A percentile compares a stretch with the other conserved stretches of the same genome.
phyloP scores from a whole-genome alignment of 371 early-diverging fungal genomes.

The Chytridium lagenaria region DNA sequence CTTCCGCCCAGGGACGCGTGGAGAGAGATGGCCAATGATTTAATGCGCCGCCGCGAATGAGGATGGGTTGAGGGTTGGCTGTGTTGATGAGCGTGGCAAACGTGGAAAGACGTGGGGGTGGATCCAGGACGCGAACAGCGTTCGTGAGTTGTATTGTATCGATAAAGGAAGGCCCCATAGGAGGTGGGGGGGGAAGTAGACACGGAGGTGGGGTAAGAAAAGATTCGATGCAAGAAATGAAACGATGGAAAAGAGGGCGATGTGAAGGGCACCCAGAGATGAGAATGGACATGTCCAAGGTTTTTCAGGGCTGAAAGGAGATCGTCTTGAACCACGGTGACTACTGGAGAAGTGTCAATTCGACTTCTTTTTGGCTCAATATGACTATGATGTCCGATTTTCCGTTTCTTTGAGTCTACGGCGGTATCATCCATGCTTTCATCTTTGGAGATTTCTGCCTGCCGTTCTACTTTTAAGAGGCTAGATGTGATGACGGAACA shows the following conservation, averaged over 20 bases:
- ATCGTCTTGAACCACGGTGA: too few species aligned
- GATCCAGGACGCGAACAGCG: background rate
- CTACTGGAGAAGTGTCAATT: too few species aligned
- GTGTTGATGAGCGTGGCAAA: background rate
- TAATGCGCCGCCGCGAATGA: conserved; percentile 47
- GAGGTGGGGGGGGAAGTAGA: conserved; percentile 10
- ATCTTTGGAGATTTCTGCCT: too few species aligned
- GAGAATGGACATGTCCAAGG: conserved; percentile 26
- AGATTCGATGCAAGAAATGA: background rate
- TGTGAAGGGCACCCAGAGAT: conserved; percentile 18
- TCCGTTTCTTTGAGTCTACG: too few species aligned
- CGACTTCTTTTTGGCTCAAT: too few species aligned
- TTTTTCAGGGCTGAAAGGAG: background rate
- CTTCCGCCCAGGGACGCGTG: conserved; percentile 10
- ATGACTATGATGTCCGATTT: too few species aligned
- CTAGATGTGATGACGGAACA: background rate
- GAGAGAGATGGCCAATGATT: conserved; percentile 26
- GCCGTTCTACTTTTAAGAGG: too few species aligned
- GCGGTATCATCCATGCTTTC: too few species aligned
- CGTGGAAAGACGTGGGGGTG: background rate
- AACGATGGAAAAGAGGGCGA: background rate
- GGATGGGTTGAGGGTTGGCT: conserved; percentile 21
- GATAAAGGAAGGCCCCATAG: too few species aligned
- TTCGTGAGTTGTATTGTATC: background rate
- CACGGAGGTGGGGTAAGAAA: conserved; percentile 10